A percentile compares a stretch with the other conserved stretches of the same genome.
These are phyloP conservation scores for Syzygium jambos DNA, from an alignment of 345 rosid species.

Conservation along the genomic window DNA sequence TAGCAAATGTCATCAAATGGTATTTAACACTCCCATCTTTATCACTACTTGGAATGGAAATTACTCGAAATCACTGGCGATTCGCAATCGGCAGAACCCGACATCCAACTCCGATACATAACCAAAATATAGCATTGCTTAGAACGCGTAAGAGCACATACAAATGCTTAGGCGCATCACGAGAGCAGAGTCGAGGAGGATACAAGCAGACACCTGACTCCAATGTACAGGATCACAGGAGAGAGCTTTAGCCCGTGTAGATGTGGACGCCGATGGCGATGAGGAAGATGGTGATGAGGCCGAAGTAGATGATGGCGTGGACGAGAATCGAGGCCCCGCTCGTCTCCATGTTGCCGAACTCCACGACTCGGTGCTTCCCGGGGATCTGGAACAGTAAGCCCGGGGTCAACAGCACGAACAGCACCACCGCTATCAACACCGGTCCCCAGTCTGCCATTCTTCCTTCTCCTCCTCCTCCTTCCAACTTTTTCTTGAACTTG, in stretches of 20 bases:
- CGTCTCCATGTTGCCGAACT: slow-evolving; percentile 50
- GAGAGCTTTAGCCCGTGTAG: slow-evolving; percentile 16
- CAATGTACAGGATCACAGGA: not conserved
- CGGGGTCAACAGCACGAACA: slow-evolving; percentile 41
- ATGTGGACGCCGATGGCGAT: slow-evolving; percentile 47
- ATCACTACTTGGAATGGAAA: not conserved
- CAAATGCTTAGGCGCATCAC: not conserved
- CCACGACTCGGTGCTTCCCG: slow-evolving; percentile 31
- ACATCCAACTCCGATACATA: not conserved
- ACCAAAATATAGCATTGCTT: not conserved
- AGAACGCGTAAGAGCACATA: not conserved
- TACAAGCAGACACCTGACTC: not conserved
- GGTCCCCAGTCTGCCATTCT: slow-evolving; percentile 56
- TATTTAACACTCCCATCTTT: not conserved
- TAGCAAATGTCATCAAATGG: not conserved
- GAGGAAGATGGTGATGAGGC: slow-evolving; percentile 48
- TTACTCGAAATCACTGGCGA: not conserved
- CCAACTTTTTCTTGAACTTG: not conserved
- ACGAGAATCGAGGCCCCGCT: slow-evolving; percentile 43
- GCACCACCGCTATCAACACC: slow-evolving; percentile 37
- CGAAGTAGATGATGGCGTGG: slow-evolving; percentile 40
- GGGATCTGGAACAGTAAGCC: slow-evolving; percentile 52
- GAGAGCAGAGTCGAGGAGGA: not conserved
- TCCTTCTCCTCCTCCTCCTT: not conserved
- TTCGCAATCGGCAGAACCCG: not conserved